phyloP scores from a whole-genome alignment of 176 grass and related monocot species.

The Cymbopogon citratus region DNA sequence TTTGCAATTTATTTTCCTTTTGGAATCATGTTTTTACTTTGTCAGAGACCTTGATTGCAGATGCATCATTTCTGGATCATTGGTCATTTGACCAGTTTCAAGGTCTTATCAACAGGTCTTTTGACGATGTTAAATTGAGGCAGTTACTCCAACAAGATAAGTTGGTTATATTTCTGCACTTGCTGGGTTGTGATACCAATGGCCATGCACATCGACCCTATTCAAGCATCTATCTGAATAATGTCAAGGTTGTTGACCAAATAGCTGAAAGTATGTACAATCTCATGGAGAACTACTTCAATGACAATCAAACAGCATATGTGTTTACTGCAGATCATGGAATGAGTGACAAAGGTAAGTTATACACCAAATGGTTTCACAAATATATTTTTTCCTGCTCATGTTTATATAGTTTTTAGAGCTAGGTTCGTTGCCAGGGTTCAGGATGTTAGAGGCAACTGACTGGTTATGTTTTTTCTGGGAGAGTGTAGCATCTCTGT shows the following conservation, averaged over 20 bases:
- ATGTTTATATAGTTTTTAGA: constrained; percentile 7
- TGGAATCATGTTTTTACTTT: constrained; percentile 34
- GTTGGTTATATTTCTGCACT: constrained; percentile 91
- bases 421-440: neutral
- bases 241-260: constrained; percentile 93
- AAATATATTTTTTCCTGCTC: neutral
- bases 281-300: constrained; percentile 92
- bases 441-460: neutral
- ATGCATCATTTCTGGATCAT: constrained; percentile 97
- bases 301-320: constrained; percentile 77
- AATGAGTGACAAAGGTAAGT: constrained; percentile 97
- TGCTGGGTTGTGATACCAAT: constrained; percentile 93
- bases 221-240: constrained; percentile 89
- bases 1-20: constrained; percentile 16
- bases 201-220: constrained; percentile 91
- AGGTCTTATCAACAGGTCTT: constrained; percentile 76
- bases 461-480: neutral
- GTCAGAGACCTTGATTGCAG: constrained; percentile 56
- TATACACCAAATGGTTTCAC: neutral
- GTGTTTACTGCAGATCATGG: constrained; percentile 96
- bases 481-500: neutral
- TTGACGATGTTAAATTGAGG: constrained; percentile 59
- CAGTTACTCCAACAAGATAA: constrained; percentile 74
- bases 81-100: constrained; percentile 98
- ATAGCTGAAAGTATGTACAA: constrained; percentile 82